Percentiles rank a stretch among this genome's conserved stretches.
Evolutionary conservation across 2,329 filamentous ascomycete genomes (phyloP).

Genomic region (Sodiomyces alkalinus): DNA sequence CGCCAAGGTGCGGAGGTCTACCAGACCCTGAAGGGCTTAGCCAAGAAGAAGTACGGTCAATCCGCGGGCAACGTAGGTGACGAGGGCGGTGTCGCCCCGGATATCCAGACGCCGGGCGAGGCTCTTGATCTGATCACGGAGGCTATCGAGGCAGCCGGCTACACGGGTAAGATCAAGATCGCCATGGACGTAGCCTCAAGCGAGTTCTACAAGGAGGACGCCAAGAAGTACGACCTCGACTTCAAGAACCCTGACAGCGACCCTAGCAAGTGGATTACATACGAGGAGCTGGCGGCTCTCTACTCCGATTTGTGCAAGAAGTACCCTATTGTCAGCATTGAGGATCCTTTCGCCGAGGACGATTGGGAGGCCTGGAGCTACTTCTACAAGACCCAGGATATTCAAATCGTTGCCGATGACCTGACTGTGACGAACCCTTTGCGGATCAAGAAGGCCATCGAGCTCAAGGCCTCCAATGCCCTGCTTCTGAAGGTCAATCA

Average conservation of each 20-base stretch:
- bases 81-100: conserved; percentile 97
- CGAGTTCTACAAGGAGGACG: conserved; percentile 97
- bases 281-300: conserved; percentile 86
- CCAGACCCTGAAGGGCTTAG: conserved; percentile 89
- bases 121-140: conserved; percentile 92
- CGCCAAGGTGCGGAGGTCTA: conserved; percentile 96
- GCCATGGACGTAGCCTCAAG: conserved; percentile 98
- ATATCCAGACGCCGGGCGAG: conserved; percentile 95
- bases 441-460: conserved; percentile 99
- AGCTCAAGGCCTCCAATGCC: conserved; percentile 96
- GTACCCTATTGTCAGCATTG: conserved; percentile 97
- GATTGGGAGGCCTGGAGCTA: conserved; percentile 99
- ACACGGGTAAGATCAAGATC: conserved; percentile 92
- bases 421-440: conserved; percentile 97
- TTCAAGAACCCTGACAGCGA: conserved; percentile 99
- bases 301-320: conserved; percentile 82
- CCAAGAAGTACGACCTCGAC: conserved; percentile 99
- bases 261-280: conserved; percentile 93
- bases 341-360: conserved; percentile 98
- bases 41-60: conserved; percentile 99
- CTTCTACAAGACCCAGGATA: conserved; percentile 98
- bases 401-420: conserved; percentile 97
- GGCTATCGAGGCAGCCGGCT: conserved; percentile 87
- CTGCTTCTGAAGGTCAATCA: conserved; percentile 99
- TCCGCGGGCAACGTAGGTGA: conserved; percentile 98